Conservation (phyloP, 2,329 filamentous ascomycete genomes). For the Aspergillus sp. region DNA sequence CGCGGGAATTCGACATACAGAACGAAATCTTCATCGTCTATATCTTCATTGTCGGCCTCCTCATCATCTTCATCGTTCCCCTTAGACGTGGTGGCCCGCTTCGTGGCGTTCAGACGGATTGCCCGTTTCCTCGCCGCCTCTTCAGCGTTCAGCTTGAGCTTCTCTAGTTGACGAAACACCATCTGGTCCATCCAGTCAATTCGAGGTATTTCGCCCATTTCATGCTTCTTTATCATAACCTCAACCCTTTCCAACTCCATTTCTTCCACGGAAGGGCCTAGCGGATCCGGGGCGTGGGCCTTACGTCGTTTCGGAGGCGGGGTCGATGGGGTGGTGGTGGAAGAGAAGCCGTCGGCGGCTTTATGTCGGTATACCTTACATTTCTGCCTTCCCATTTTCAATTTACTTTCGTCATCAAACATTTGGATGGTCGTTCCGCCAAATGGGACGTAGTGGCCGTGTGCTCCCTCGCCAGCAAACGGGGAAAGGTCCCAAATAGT, state of each 20-base stretch:
- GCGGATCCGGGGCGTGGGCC: constrained; percentile 39
- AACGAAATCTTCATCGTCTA: constrained; percentile 60
- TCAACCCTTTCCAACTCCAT: constrained; percentile 86
- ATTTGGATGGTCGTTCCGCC: constrained; percentile 85
- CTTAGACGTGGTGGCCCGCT: constrained; percentile 15
- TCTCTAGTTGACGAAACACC: constrained; percentile 85
- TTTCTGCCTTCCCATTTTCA: constrained; percentile 87
- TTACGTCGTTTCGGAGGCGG: constrained; percentile 48
- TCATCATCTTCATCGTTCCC: constrained; percentile 35
- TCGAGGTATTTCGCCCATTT: constrained; percentile 89
- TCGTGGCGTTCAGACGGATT: constrained; percentile 27
- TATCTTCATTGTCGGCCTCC: constrained; percentile 31
- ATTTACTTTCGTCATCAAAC: constrained; percentile 87
- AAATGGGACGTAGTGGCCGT: constrained; percentile 78
- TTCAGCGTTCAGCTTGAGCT: constrained; percentile 58
- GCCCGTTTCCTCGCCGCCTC: constrained; percentile 54
- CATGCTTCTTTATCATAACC: constrained; percentile 88
- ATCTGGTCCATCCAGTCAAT: constrained; percentile 94
- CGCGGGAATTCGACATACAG: constrained; percentile 86
- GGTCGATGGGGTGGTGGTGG: constrained; percentile 67
- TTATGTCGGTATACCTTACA: constrained; percentile 76
- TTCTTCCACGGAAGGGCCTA: constrained; percentile 57
- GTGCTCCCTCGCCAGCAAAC: constrained; percentile 58
- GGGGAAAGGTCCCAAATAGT: constrained; percentile 94
- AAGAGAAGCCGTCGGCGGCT: constrained; percentile 74